These are phyloP conservation scores for Trametes meyenii DNA, from an alignment of 768 basidiomycete species.

Conservation along the genomic window DNA sequence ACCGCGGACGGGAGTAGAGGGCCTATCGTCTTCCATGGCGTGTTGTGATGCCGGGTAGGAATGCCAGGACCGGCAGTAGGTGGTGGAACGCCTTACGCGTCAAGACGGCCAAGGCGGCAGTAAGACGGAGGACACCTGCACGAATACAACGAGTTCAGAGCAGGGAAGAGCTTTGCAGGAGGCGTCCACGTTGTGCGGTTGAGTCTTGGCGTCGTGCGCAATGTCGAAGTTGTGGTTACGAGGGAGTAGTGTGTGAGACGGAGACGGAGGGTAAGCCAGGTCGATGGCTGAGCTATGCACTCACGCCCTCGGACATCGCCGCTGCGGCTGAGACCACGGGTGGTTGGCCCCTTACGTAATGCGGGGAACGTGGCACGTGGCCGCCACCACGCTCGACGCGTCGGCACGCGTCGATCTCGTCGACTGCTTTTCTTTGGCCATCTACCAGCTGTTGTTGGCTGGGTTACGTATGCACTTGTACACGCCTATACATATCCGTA, in stretches of 20 bases:
- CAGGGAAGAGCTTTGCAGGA: background rate
- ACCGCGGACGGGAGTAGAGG: constrained; percentile 30
- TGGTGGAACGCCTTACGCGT: constrained; percentile 8
- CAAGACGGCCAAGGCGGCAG: background rate
- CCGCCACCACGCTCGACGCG: constrained; percentile 8
- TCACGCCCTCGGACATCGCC: constrained; percentile 1
- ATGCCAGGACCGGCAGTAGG: background rate
- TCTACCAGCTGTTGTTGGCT: background rate
- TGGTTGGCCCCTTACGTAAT: constrained; percentile 11
- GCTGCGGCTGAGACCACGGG: constrained; percentile 14
- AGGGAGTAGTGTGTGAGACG: background rate
- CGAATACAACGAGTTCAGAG: background rate
- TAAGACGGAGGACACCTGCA: background rate
- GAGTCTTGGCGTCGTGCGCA: background rate
- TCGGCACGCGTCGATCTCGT: constrained; percentile 1
- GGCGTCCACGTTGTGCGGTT: background rate
- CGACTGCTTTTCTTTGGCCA: background rate
- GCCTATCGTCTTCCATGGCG: constrained; percentile 15
- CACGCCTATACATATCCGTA: no score
- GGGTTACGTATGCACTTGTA: no score
- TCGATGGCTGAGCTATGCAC: background rate
- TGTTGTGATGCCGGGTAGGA: background rate
- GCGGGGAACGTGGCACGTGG: constrained; percentile 14
- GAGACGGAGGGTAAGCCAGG: constrained; percentile 9
- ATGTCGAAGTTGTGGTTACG: background rate